A percentile compares a stretch with the other conserved stretches of the same genome.
These are phyloP conservation scores for Infundibulicybe gibba DNA, from an alignment of 768 basidiomycete genomes.

Conservation along the genomic window DNA sequence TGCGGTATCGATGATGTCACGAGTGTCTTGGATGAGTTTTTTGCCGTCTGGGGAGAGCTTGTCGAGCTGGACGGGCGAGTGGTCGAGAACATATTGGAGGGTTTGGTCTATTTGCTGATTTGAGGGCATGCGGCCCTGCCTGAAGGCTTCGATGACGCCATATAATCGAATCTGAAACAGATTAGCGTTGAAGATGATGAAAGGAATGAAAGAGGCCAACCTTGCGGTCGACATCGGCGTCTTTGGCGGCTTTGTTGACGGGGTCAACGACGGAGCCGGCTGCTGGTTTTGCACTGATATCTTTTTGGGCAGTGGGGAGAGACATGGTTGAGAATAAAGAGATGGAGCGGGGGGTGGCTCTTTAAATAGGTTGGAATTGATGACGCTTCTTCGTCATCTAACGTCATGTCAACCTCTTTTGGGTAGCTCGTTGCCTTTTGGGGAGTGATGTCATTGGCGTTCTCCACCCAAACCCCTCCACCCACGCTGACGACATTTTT, in stretches of 20 bases:
- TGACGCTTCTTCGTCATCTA: too few species aligned
- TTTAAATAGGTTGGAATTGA: too few species aligned
- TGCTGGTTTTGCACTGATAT: conserved; percentile 55
- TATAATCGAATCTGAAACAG: conserved; percentile 63
- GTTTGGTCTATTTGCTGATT: conserved; percentile 78
- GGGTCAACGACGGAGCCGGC: conserved; percentile 64
- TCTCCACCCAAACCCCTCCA: too few species aligned
- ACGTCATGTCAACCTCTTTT: too few species aligned
- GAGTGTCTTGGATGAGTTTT: conserved; percentile 72
- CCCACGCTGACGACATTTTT: too few species aligned
- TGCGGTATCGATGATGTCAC: conserved; percentile 75
- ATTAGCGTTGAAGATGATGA: background rate
- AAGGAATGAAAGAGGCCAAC: conserved; percentile 16
- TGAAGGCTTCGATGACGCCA: conserved; percentile 78
- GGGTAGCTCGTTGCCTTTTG: too few species aligned
- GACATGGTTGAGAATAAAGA: conserved; percentile 43
- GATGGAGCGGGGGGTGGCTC: too few species aligned
- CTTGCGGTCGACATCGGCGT: conserved; percentile 81
- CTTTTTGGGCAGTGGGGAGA: conserved; percentile 57
- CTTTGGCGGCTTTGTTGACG: conserved; percentile 52
- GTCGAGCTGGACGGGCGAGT: conserved; percentile 54
- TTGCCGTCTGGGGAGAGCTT: conserved; percentile 76
- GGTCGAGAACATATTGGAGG: conserved; percentile 59
- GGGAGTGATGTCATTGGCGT: too few species aligned
- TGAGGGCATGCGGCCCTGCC: conserved; percentile 73